A percentile compares a stretch with the other conserved stretches of the same genome.
These are phyloP conservation scores for Trichoderma cornu-damae DNA, from an alignment of 2,329 filamentous ascomycete genomes.

Conservation along the genomic window DNA sequence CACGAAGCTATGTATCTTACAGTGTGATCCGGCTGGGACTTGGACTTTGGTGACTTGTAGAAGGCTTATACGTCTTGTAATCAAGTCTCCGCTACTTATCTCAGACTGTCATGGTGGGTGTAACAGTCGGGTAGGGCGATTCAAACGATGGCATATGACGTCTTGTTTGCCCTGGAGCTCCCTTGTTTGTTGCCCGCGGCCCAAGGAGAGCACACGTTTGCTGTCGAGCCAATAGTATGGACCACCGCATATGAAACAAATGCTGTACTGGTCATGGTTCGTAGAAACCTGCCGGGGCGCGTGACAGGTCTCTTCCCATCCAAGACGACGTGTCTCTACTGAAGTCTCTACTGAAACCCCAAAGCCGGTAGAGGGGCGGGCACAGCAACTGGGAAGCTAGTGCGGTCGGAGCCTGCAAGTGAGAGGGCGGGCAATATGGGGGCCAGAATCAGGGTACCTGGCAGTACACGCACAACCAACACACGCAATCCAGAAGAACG, in stretches of 20 bases:
- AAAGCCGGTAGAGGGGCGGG: background rate
- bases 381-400: background rate
- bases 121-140: background rate
- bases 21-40: background rate
- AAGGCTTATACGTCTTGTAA: background rate
- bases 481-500: background rate
- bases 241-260: no score
- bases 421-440: background rate
- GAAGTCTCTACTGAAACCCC: no score
- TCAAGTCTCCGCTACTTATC: background rate
- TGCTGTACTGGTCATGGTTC: background rate
- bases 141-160: background rate
- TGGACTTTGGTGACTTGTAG: background rate
- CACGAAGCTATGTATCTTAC: background rate
- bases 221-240: background rate
- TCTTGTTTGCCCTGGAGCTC: background rate
- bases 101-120: background rate
- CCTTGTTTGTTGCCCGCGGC: background rate
- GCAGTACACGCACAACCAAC: background rate
- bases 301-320: background rate
- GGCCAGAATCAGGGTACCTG: slow-evolving; percentile 2
- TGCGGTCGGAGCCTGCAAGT: background rate
- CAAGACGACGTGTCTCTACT: no score
- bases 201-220: background rate
- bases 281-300: background rate